Percentiles rank a stretch among this genome's conserved stretches.
phyloP scores from a whole-genome alignment of 2,329 filamentous ascomycete genomes.

The Trichoderma atrobrunneum region DNA sequence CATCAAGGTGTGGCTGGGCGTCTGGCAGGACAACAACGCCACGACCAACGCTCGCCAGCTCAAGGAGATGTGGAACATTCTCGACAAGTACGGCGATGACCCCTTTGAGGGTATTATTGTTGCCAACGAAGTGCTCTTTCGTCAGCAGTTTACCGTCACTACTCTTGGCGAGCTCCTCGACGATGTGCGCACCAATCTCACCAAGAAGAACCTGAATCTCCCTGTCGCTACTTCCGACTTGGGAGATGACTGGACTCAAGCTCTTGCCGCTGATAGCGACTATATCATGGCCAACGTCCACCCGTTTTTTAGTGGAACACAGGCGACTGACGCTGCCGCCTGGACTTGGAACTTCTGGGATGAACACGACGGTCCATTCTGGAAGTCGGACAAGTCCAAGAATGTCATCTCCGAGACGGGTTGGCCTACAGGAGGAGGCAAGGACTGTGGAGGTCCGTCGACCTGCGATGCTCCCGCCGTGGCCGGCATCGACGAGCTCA shows the following conservation, averaged over 20 bases:
- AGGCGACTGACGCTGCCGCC: conserved; percentile 61
- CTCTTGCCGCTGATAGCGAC: conserved; percentile 69
- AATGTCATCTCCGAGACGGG: conserved; percentile 89
- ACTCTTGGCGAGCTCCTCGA: conserved; percentile 63
- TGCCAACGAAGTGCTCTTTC: conserved; percentile 76
- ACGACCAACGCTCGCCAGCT: conserved; percentile 85
- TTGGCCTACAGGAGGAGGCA: conserved; percentile 84
- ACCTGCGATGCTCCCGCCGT: conserved; percentile 67
- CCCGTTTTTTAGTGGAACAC: conserved; percentile 85
- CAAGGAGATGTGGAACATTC: conserved; percentile 76
- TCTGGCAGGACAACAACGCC: conserved; percentile 82
- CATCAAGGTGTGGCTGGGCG: conserved; percentile 90
- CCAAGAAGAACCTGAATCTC: conserved; percentile 61
- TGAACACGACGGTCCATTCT: conserved; percentile 62
- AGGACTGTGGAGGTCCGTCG: conserved; percentile 61
- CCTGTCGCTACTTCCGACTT: conserved; percentile 86
- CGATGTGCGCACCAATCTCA: conserved; percentile 71
- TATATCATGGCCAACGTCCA: conserved; percentile 96
- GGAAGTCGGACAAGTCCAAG: conserved; percentile 58
- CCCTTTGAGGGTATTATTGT: conserved; percentile 82
- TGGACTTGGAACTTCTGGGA: conserved; percentile 89
- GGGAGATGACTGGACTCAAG: conserved; percentile 77
- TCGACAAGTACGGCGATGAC: conserved; percentile 63
- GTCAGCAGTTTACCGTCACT: conserved; percentile 67
- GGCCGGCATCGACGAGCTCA: conserved; percentile 76